Evolutionary conservation across 768 basidiomycete species (phyloP).

Genomic region (Naganishia vishniacii): DNA sequence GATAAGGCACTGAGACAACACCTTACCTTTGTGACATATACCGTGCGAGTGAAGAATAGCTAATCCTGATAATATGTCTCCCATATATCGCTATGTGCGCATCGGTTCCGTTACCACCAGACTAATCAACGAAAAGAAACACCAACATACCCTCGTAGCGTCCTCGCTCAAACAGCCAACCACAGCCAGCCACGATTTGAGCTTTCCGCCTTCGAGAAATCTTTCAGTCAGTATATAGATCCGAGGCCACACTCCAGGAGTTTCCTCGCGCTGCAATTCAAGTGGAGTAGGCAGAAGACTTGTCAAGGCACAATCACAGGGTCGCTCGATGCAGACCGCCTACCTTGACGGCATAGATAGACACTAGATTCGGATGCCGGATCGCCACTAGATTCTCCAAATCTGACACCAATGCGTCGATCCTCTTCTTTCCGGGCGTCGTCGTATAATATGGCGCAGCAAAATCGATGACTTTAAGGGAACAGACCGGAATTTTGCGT

Average conservation of each 20-base stretch:
- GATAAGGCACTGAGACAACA: neutral
- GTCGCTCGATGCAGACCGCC: neutral
- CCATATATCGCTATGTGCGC: constrained; percentile 27
- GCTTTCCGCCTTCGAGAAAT: constrained; percentile 30
- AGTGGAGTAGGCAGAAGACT: neutral
- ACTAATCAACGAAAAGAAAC: neutral
- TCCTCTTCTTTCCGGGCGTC: constrained; percentile 36
- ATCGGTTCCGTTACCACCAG: neutral
- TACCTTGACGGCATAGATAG: constrained; percentile 36
- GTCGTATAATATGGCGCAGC: constrained; percentile 37
- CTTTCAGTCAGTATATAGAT: constrained; percentile 38
- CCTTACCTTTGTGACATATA: constrained; percentile 38
- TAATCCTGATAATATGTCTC: constrained; percentile 38
- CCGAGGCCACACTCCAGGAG: constrained; percentile 42
- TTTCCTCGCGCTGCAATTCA: constrained; percentile 28
- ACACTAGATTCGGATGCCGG: constrained; percentile 32
- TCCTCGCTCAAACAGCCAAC: constrained; percentile 35
- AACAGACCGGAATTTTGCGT: constrained; percentile 20
- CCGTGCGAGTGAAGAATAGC: constrained; percentile 36
- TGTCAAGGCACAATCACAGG: neutral
- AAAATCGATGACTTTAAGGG: constrained; percentile 43
- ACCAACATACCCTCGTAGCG: constrained; percentile 25
- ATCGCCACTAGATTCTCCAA: constrained; percentile 35
- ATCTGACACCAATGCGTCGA: constrained; percentile 38
- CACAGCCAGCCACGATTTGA: constrained; percentile 34